A percentile compares a stretch with the other conserved stretches of the same genome.
phyloP scores from a whole-genome alignment of 2,329 filamentous ascomycete species.

The Colletotrichum sp. region DNA sequence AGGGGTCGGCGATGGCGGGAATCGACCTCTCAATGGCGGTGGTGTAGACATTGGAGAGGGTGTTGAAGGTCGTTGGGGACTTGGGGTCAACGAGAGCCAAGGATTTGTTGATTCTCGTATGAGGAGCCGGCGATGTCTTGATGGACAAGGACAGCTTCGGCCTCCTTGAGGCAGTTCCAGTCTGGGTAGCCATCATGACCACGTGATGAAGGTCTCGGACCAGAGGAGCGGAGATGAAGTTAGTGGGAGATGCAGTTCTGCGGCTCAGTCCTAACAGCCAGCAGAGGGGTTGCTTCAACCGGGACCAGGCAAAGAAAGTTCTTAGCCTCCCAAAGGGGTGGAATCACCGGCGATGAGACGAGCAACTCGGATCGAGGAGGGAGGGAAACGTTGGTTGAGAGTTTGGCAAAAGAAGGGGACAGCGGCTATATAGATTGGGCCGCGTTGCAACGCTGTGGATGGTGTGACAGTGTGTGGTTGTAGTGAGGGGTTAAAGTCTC shows the following conservation, averaged over 20 bases:
- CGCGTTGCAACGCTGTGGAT: not conserved
- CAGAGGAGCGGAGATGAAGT: not conserved
- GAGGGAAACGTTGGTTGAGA: not conserved
- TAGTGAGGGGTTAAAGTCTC: not conserved
- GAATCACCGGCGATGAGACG: conserved; percentile 3
- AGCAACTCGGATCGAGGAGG: not conserved
- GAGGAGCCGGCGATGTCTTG: conserved; percentile 46
- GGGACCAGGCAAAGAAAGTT: conserved; percentile 26
- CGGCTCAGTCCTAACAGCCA: conserved; percentile 25
- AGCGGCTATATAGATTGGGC: conserved; percentile 21
- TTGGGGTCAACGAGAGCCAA: conserved; percentile 57
- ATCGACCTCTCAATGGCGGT: conserved; percentile 66
- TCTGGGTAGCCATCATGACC: conserved; percentile 40
- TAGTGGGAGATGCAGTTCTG: not conserved
- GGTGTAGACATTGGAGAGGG: conserved; percentile 69
- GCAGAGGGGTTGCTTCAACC: conserved; percentile 26
- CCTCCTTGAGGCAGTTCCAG: conserved; percentile 46
- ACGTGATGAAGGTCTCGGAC: not conserved
- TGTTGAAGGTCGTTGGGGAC: conserved; percentile 70
- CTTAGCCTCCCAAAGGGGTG: conserved; percentile 20
- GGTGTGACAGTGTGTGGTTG: not conserved
- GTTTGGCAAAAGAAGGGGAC: not conserved
- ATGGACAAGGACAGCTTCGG: conserved; percentile 64
- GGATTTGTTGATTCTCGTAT: conserved; percentile 45
- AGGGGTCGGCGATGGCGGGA: conserved; percentile 49